Conservation (phyloP, 495 filamentous ascomycete genomes). For the Penicillium coffeae region DNA sequence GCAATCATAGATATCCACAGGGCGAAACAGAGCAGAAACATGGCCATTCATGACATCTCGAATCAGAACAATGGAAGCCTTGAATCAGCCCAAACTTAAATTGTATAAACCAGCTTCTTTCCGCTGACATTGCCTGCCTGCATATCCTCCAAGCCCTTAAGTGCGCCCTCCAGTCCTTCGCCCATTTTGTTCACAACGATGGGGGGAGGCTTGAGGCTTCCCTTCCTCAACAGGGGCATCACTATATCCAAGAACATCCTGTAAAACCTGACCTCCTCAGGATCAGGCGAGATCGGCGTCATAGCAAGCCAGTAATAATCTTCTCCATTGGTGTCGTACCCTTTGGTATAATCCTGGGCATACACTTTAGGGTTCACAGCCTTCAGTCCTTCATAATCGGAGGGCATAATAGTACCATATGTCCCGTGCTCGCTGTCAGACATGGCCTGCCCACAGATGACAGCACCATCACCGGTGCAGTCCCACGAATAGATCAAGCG, state of each 20-base stretch:
- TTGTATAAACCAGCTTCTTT: background rate
- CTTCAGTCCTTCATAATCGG: background rate
- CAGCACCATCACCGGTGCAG: background rate
- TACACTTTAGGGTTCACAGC: background rate
- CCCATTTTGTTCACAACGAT: background rate
- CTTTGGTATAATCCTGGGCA: background rate
- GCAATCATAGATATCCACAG: too few relatives aligned
- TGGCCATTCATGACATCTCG: too few relatives aligned
- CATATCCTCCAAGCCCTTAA: background rate
- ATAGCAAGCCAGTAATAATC: background rate
- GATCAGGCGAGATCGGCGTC: too few relatives aligned
- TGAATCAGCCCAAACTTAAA: too few relatives aligned
- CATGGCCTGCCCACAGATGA: background rate
- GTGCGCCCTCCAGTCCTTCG: background rate
- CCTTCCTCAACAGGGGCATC: background rate
- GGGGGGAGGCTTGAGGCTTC: background rate
- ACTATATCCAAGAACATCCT: background rate
- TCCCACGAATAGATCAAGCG: background rate
- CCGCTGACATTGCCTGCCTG: background rate
- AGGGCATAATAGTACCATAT: background rate
- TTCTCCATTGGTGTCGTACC: background rate
- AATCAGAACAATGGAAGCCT: too few relatives aligned
- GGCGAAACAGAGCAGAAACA: too few relatives aligned
- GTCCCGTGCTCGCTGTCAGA: background rate
- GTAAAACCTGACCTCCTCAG: too few relatives aligned